phyloP scores from a whole-genome alignment of 148 eudicot species.

The Linanthus parryae region DNA sequence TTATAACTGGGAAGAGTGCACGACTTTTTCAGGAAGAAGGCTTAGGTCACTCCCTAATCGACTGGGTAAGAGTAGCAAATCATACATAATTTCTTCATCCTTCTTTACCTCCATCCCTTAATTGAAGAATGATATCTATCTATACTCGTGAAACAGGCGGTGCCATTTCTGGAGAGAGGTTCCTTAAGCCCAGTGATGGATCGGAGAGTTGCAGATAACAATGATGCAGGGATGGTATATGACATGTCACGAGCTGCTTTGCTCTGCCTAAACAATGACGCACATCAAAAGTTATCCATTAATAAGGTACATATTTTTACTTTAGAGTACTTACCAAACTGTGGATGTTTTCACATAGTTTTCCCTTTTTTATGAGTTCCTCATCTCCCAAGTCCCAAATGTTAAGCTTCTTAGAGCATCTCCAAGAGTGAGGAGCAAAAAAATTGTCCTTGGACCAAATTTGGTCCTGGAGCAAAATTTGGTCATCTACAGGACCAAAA shows the following conservation, averaged over 20 bases:
- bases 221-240: constrained; percentile 1
- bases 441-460: too few relatives aligned
- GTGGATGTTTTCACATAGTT: too few relatives aligned
- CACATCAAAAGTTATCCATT: background rate
- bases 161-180: constrained; percentile 1
- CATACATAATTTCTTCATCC: too few relatives aligned
- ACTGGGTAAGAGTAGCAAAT: constrained; percentile 24
- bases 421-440: too few relatives aligned
- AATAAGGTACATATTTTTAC: constrained; percentile 23
- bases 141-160: background rate
- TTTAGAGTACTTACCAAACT: too few relatives aligned
- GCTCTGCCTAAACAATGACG: constrained; percentile 10
- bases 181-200: background rate
- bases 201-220: background rate
- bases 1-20: constrained; percentile 12
- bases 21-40: constrained; percentile 1
- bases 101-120: too few relatives aligned
- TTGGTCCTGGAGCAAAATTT: too few relatives aligned
- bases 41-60: constrained; percentile 8
- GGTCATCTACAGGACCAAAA: too few relatives aligned
- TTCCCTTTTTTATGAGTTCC: too few relatives aligned
- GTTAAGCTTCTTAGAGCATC: too few relatives aligned
- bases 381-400: too few relatives aligned
- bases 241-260: constrained; percentile 14
- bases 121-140: too few relatives aligned